These are phyloP conservation scores for Ceratocystis diversiconidia DNA, from an alignment of 2,329 filamentous ascomycete species.

Conservation along the genomic window DNA sequence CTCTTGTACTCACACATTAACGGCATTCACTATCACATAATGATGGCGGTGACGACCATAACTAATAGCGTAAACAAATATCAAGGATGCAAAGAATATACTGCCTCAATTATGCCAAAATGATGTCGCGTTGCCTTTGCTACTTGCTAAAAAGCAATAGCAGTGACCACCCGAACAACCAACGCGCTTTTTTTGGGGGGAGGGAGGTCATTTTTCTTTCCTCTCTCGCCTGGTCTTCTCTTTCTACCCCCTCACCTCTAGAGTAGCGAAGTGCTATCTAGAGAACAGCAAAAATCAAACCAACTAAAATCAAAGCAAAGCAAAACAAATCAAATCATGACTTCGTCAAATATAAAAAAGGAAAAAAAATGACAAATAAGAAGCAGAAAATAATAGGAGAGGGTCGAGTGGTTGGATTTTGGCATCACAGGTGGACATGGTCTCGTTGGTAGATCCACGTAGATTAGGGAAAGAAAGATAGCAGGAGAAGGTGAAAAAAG, in stretches of 20 bases:
- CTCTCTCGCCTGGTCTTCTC: not conserved
- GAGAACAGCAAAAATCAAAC: slow-evolving; percentile 1
- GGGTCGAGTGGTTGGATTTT: not conserved
- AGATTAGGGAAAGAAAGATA: too few relatives aligned
- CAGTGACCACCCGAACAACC: not conserved
- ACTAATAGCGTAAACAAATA: too few relatives aligned
- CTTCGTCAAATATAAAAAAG: slow-evolving; percentile 8
- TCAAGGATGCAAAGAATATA: too few relatives aligned
- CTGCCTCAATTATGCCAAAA: too few relatives aligned
- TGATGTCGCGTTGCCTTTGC: not conserved
- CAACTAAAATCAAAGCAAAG: slow-evolving; percentile 7
- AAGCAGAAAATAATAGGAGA: not conserved
- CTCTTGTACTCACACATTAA: too few relatives aligned
- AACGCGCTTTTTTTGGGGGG: not conserved
- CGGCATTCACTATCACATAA: too few relatives aligned
- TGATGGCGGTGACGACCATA: too few relatives aligned
- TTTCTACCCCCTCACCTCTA: not conserved
- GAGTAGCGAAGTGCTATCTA: slow-evolving; percentile 15
- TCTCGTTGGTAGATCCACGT: not conserved
- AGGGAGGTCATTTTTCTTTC: not conserved
- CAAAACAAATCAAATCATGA: slow-evolving; percentile 8
- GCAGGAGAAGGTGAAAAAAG: too few relatives aligned
- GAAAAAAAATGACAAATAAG: slow-evolving; percentile 7
- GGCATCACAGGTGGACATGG: not conserved
- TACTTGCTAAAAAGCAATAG: not conserved